phyloP scores from a whole-genome alignment of 805 yeast genomes.

The Starmerella gropengiesseri region DNA sequence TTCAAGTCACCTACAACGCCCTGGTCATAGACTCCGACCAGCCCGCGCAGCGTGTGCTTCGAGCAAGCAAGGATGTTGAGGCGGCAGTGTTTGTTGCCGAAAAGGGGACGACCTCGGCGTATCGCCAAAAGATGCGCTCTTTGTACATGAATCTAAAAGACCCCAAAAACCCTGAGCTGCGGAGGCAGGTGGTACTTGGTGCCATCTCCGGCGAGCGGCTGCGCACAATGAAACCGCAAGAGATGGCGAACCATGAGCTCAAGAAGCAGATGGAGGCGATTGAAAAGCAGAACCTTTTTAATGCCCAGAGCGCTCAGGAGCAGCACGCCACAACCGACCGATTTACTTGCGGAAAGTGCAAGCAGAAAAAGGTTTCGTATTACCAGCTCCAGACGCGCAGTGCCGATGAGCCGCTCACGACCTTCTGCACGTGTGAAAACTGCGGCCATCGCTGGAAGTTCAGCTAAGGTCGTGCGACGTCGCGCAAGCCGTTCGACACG shows the following conservation, averaged over 20 bases:
- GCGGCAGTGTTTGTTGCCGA: conserved; percentile 53
- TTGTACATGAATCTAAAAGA: conserved; percentile 79
- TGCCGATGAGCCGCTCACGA: conserved; percentile 97
- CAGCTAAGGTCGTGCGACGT: no score
- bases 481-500: no score
- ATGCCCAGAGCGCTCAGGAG: conserved; percentile 95
- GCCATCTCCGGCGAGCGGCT: conserved; percentile 55
- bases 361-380: conserved; percentile 90
- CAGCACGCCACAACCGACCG: conserved; percentile 93
- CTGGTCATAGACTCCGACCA: conserved; percentile 67
- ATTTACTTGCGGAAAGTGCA: conserved; percentile 95
- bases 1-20: conserved; percentile 78
- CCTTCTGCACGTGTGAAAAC: conserved; percentile 94
- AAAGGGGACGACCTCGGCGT: conserved; percentile 43
- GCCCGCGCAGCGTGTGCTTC: conserved; percentile 49
- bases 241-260: conserved; percentile 86
- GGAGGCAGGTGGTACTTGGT: conserved; percentile 57
- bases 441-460: conserved; percentile 99
- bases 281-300: conserved; percentile 79
- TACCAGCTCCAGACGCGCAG: conserved; percentile 97
- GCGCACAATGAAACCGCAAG: conserved; percentile 79
- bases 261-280: conserved; percentile 76
- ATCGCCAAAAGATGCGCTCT: conserved; percentile 75
- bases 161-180: conserved; percentile 76
- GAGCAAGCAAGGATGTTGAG: conserved; percentile 63